phyloP scores from a whole-genome alignment of 495 filamentous ascomycete genomes.

The Pyrenula aspistea region DNA sequence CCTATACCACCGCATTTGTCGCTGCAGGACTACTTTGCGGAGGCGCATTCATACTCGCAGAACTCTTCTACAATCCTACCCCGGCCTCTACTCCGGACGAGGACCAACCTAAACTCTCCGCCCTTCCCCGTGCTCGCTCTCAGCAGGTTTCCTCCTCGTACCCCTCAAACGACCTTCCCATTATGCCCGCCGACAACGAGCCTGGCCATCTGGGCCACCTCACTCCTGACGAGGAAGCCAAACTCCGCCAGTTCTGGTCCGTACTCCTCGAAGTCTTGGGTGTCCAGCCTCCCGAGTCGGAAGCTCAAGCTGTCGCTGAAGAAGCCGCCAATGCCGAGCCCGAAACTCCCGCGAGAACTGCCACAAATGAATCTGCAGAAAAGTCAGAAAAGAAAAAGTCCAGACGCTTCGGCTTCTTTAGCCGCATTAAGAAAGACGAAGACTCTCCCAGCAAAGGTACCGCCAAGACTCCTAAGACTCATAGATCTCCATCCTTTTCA shows the following conservation, averaged over 20 bases:
- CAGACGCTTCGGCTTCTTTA: constrained; percentile 54
- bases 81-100: neutral
- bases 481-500: constrained; percentile 17
- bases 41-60: neutral
- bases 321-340: constrained; percentile 13
- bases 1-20: neutral
- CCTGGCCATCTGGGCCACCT: constrained; percentile 80
- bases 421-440: constrained; percentile 39
- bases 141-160: neutral
- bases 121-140: neutral
- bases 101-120: neutral
- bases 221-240: constrained; percentile 77
- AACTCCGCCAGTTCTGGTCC: constrained; percentile 79
- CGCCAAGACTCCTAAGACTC: constrained; percentile 2
- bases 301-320: constrained; percentile 10
- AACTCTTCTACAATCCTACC: neutral
- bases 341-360: constrained; percentile 8
- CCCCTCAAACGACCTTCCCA: neutral
- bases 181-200: neutral
- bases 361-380: constrained; percentile 1
- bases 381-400: constrained; percentile 54
- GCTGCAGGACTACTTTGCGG: neutral
- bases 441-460: constrained; percentile 28
- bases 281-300: constrained; percentile 30
- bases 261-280: constrained; percentile 70